These are phyloP conservation scores for Lactarius tabidus DNA, from an alignment of 768 basidiomycete genomes.

Conservation along the genomic window DNA sequence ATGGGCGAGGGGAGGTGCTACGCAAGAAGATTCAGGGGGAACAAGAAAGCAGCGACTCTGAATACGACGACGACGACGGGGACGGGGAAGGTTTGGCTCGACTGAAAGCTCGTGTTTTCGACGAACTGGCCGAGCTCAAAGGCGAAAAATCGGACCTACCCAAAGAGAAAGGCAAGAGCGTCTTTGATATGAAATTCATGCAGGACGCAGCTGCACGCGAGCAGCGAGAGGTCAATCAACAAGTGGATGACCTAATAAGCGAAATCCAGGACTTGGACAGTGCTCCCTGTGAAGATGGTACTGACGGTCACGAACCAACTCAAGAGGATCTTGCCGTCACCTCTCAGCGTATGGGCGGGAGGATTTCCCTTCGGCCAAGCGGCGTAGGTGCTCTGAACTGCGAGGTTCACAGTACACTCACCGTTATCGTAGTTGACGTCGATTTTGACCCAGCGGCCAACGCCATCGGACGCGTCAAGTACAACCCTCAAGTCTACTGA, in stretches of 20 bases:
- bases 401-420: constrained; percentile 1
- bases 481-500: constrained; percentile 61
- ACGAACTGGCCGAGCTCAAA: constrained; percentile 23
- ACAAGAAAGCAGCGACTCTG: constrained; percentile 44
- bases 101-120: constrained; percentile 28
- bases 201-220: constrained; percentile 79
- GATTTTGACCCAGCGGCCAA: constrained; percentile 12
- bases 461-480: constrained; percentile 56
- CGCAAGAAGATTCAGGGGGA: constrained; percentile 68
- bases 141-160: constrained; percentile 16
- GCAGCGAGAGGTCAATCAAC: constrained; percentile 49
- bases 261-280: constrained; percentile 52
- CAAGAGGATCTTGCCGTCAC: constrained; percentile 38
- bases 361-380: constrained; percentile 59
- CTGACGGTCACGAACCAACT: constrained; percentile 32
- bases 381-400: constrained; percentile 10
- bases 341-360: constrained; percentile 60
- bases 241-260: constrained; percentile 67
- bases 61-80: constrained; percentile 37
- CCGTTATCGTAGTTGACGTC: constrained; percentile 10
- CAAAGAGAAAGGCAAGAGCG: constrained; percentile 50
- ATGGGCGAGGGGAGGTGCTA: constrained; percentile 75
- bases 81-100: constrained; percentile 56
- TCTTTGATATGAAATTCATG: constrained; percentile 99
- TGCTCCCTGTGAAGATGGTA: constrained; percentile 30